phyloP scores from a whole-genome alignment of 164 flowering plant genomes.

The Sextonia rubra region DNA sequence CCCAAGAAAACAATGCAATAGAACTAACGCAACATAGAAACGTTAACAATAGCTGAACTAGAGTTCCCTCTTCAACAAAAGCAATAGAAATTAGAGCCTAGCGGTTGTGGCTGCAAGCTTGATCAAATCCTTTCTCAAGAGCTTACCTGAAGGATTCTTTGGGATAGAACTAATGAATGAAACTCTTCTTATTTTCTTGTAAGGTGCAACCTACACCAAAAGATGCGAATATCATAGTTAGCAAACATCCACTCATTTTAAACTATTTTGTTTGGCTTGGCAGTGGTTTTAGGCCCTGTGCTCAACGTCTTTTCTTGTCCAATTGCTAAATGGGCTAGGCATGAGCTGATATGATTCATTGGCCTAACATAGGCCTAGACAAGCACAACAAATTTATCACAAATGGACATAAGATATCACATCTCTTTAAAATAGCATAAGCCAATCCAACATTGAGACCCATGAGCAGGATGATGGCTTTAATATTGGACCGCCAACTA shows the following conservation, averaged over 20 bases:
- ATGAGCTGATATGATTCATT: not conserved
- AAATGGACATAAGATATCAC: no score
- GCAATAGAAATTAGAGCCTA: slow-evolving; percentile 11
- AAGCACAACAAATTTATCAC: not conserved
- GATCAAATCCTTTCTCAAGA: slow-evolving; percentile 36
- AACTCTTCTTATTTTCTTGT: slow-evolving; percentile 48
- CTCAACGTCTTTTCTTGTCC: not conserved
- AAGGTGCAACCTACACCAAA: slow-evolving; percentile 47
- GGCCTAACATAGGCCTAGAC: not conserved
- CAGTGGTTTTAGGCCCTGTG: not conserved
- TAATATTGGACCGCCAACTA: no score
- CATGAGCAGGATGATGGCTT: no score
- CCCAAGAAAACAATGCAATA: no score
- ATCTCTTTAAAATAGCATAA: no score
- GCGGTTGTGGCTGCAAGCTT: slow-evolving; percentile 13
- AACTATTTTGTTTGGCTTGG: not conserved
- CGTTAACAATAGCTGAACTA: no score
- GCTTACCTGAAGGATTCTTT: slow-evolving; percentile 44
- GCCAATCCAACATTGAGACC: no score
- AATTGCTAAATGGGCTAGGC: not conserved
- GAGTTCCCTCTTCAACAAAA: not conserved
- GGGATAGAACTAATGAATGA: slow-evolving; percentile 42
- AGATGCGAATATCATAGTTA: not conserved
- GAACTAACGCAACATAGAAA: no score
- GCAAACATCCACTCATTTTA: not conserved